Base-by-base conservation (phyloP, 2,329 filamentous ascomycete species). In the Dactylellina sp. region DNA sequence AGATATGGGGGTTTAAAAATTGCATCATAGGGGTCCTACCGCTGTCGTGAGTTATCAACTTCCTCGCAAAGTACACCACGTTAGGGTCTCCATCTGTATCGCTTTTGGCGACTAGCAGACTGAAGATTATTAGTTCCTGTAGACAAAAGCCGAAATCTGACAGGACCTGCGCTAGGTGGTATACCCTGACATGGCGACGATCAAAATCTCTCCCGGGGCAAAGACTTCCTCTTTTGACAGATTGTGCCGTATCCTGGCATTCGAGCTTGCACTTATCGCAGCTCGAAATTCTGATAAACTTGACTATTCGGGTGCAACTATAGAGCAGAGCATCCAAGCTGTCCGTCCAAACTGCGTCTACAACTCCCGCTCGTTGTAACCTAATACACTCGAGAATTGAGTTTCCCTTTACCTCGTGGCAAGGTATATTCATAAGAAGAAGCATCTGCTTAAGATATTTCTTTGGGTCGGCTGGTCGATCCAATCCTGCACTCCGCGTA, bases 271-370 rank as follows among this genome's bases (percentile, higher is more conserved):
- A 55, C 2, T 37, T 18, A 3, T 39, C 7, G 11, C 50, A 55
- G 9, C 40, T 32, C 11, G 28, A 25, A 32, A 28, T 12, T 4
- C 35, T 16, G n/a, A 57, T 9, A 14, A 35, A 35, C n/a, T 20
- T 24, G 14, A 55, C 1, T 1, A 39, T 16, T 24, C 7, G 7
- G 11, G 32, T 25, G 18, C 25, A 40, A 1, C 37, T 22, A 9
- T 42, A 16, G 5, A 57, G 37, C 6, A 57, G 16, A 11, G 22
- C 20, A 9, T 60, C 16, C 2, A 25, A 46, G 42, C 50, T 50
- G 20, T 65, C 53, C 7, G 32, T 59, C 44, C 44, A 68, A n/a
- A 68, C 22, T 4, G 47, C 63, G 55, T 68, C 63, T 28, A 68
- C 63, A 11, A 37, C 24, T 6, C 63, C 63, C 1, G 7, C 18